Base-by-base conservation (phyloP, 2,329 filamentous ascomycete species). In the Colletotrichum eleusines region DNA sequence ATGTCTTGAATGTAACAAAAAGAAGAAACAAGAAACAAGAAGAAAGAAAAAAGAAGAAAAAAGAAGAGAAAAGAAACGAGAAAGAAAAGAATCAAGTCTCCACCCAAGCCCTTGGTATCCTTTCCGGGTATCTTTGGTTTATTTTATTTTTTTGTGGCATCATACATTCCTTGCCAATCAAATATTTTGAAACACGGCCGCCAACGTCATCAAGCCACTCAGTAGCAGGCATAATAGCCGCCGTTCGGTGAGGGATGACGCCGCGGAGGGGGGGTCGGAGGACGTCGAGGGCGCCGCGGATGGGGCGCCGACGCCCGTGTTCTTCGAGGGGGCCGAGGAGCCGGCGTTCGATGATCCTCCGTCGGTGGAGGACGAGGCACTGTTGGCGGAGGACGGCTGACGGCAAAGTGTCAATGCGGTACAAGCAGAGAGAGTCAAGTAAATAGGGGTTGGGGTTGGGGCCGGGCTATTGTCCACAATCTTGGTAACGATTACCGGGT, bases 191-290 rank as follows among this genome's bases (percentile, higher is more conserved):
- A 68, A 33, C 6, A 31, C 26, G 33, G 57, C 63, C 50, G 40
- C 57, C 35, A 57, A 46, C 26, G 63, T 71, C 42, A 67, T 33
- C 33, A 61, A 38, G 40, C 33, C 16, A 35, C 63, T 28, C 14
- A 58, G 5, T n/a, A 71, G n/a, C 18, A 71, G 51, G 38, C 42
- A 31, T 42, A 63, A 5, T n/a, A 55, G n/a, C 38, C 57, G 59
- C 7, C 58, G 28, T 20, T 67, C 42, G 20, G 35, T 38, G n/a
- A 35, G 33, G 26, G 38, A 53, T 14, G 33, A 46, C 26, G 63
- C 68, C 14, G 50, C 58, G 12, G 63, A 67, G 58, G 61, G 67
- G 2, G 67, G 33, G n/a, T 50, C 38, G 44, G 63, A 42, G 16
- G 63, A 42, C 12, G 23, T 61, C 26, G 67, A 66, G 23, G 12